Base-by-base conservation (phyloP, 805 yeast genomes). In the Metschnikowia matae region DNA sequence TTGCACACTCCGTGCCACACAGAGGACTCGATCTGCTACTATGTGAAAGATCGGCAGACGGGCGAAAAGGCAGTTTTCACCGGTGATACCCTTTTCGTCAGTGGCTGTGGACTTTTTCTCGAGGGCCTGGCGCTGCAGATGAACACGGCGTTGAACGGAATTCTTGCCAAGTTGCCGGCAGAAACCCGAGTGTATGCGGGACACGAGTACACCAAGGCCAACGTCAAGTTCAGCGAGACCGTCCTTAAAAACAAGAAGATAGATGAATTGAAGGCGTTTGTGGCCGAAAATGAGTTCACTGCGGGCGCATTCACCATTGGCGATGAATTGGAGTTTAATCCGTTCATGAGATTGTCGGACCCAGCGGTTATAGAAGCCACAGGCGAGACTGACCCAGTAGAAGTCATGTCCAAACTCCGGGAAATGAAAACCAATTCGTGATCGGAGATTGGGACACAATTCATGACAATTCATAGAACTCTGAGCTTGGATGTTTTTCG, bases 1-100 rank as follows among this genome's bases (percentile, higher is more conserved):
- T 73, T 92, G 37, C 92, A 92, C 68, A 94, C 99, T 0, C 99
- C 99, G 3, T 94, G 99, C 64, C 99, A 94, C 67, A 94, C 99
- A 0, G 94, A 87, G 68, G 99, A 94, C 68, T 89, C 96, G 3
- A 87, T 94, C 53, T 92, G 98, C 63, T 94, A 89, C 68, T 86
- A 68, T 59, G 89, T 80, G 0, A 72, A 73, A 43, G 98, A 92
- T 64, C 58, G 65, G n/a, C 64, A 66, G 34, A 81, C 90, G 0
- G 77, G 75, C 33, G 81, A 89, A 57, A 75, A 74, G 55, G 90
- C 86, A 3, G 90, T 94, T 1, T 89, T 94, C 70, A 89, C 97
- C 0, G 99, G 99, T 11, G 99, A 94, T 68, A 94, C 99, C 0
- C 73, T 94, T 40, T 94, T 94, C 70, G 87, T 81, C 41, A 88